Conservation (phyloP, 805 yeast genomes). For the Zygotorulaspora sp. region DNA sequence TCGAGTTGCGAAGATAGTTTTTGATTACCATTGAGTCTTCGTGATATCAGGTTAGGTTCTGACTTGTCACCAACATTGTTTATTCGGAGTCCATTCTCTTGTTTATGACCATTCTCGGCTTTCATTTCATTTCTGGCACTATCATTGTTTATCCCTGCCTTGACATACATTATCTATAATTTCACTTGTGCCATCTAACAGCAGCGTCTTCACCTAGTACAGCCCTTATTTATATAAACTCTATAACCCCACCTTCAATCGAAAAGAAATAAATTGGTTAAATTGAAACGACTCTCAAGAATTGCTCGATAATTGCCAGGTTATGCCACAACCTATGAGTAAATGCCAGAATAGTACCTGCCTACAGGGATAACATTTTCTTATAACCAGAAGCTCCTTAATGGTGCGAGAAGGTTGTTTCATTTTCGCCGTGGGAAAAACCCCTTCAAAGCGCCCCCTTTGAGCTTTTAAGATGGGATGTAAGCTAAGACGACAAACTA, state of each 20-base stretch:
- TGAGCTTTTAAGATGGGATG: too few relatives aligned
- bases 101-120: neutral
- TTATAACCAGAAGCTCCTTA: neutral
- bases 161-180: constrained; percentile 11
- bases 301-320: too few relatives aligned
- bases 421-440: neutral
- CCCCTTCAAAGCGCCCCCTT: neutral
- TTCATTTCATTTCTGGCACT: neutral
- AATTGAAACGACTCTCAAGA: too few relatives aligned
- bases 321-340: too few relatives aligned
- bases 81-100: neutral
- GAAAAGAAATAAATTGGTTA: too few relatives aligned
- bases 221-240: too few relatives aligned
- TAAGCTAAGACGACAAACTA: too few relatives aligned
- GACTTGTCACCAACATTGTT: neutral
- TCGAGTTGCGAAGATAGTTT: constrained; percentile 8
- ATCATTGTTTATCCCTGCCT: constrained; percentile 5
- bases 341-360: too few relatives aligned
- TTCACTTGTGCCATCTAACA: too few relatives aligned
- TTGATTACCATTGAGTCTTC: constrained; percentile 6
- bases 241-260: constrained; percentile 1
- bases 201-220: too few relatives aligned
- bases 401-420: neutral
- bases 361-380: too few relatives aligned
- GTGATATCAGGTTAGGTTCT: constrained; percentile 5